Percentiles rank a stretch among this genome's conserved stretches.
Conservation (phyloP, 2,329 filamentous ascomycete species). For the Pseudogymnoascus verrucosus region DNA sequence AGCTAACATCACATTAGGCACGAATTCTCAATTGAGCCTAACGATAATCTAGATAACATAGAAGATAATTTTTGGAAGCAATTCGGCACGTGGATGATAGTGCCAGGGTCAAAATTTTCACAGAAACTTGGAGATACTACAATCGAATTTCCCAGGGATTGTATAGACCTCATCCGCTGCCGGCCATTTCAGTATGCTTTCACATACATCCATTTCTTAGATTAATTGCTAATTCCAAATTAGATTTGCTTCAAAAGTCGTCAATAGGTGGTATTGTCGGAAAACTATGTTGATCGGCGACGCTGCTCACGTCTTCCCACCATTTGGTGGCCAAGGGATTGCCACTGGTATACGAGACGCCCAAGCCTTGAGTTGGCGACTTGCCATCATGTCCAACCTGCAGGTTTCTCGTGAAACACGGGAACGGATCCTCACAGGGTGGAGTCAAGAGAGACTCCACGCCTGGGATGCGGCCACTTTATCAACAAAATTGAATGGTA, state of each 20-base stretch:
- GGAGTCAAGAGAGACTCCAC: slow-evolving; percentile 14
- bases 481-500: neutral
- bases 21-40: neutral
- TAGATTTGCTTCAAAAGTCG: slow-evolving; percentile 9
- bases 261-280: slow-evolving; percentile 30
- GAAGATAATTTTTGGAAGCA: slow-evolving; percentile 1
- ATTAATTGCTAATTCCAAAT: slow-evolving; percentile 19
- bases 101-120: slow-evolving; percentile 4
- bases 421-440: slow-evolving; percentile 8
- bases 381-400: slow-evolving; percentile 10
- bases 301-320: slow-evolving; percentile 36
- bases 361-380: slow-evolving; percentile 13
- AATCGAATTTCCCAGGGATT: slow-evolving; percentile 29
- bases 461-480: slow-evolving; percentile 2
- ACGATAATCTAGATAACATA: neutral
- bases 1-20: neutral
- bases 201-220: slow-evolving; percentile 24
- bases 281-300: slow-evolving; percentile 31
- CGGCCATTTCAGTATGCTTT: slow-evolving; percentile 25
- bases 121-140: slow-evolving; percentile 29
- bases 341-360: slow-evolving; percentile 13
- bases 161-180: slow-evolving; percentile 30
- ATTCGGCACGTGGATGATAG: neutral
- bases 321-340: slow-evolving; percentile 22
- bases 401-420: too few species aligned